Base-by-base conservation (phyloP, 169 alveolate species). In the Plasmodium vinckei region DNA sequence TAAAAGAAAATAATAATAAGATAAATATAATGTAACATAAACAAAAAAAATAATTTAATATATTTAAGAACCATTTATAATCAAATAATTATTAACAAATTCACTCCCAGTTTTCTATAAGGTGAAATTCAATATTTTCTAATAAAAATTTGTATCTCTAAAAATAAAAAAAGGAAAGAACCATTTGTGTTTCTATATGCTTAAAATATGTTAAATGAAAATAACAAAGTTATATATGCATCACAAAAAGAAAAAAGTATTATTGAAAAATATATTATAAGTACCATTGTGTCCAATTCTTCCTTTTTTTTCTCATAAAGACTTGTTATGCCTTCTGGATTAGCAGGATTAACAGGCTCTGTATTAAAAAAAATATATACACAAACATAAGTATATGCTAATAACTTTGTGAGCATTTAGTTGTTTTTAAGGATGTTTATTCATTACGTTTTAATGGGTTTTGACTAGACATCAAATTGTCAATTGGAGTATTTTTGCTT, bases 81-180 rank as follows among this genome's bases (percentile, higher is more conserved):
- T 6, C 19, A 51, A 51, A 51, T 51, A n/a, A 39, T 42, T 53
- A 63, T 13, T 23, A 25, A 15, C 10, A 64, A 19, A 39, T 19
- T 82, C 27, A 82, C 53, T 51, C 59, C 90, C 90, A 82, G 23
- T 67, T 82, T 67, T 67, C 56, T 56, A 82, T 9, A 67, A 82
- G 90, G 9, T 82, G 9, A 49, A 13, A 82, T 67, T 82, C 90
- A 23, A 82, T 82, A 82, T 82, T 67, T 46, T 82, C 90, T 60
- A 82, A 64, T 57, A 70, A 82, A 82, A 82, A 82, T 67, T 82
- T 54, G 68, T 82, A 82, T 64, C 65, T 82, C 90, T 82, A 54
- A 70, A 82, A 56, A 67, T n/a, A 9, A 1, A 61, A 64, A 56
- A 53, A 39, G 23, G 53, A 71, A 71, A 27, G 17, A 21, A 10